phyloP scores from a whole-genome alignment of 441 rosid species.

The Erodium trifolium region DNA sequence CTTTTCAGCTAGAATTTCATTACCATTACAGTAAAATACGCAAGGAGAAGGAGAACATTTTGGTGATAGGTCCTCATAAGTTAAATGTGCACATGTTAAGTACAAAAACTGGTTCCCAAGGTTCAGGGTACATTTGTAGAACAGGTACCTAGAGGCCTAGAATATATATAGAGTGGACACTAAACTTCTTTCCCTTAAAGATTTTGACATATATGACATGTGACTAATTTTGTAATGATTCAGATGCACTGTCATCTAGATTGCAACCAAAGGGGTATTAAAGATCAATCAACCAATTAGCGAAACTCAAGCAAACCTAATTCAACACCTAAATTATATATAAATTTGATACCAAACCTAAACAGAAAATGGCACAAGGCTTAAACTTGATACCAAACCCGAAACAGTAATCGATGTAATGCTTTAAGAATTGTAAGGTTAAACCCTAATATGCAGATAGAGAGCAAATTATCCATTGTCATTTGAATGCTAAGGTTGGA shows the following conservation, averaged over 20 bases:
- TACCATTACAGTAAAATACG: background rate
- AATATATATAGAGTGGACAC: background rate
- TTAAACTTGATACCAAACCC: too few relatives aligned
- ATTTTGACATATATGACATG: background rate
- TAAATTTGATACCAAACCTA: background rate
- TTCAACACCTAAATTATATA: too few relatives aligned
- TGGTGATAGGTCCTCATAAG: constrained; percentile 1
- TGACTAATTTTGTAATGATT: background rate
- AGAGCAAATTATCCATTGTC: background rate
- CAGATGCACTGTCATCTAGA: background rate
- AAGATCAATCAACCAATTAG: too few relatives aligned
- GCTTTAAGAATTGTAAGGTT: background rate
- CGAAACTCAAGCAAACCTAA: background rate
- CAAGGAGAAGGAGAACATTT: background rate
- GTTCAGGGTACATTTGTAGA: background rate
- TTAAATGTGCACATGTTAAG: constrained; percentile 1
- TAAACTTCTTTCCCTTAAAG: background rate
- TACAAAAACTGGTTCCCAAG: background rate
- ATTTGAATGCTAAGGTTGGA: background rate
- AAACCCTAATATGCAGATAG: background rate
- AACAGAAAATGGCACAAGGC: background rate
- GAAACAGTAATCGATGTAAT: background rate
- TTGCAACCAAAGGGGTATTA: too few relatives aligned
- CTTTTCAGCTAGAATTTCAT: background rate
- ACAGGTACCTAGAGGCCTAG: background rate